Conservation (phyloP, 192 early-diverging fungal species). For the Pilaira anomala region DNA sequence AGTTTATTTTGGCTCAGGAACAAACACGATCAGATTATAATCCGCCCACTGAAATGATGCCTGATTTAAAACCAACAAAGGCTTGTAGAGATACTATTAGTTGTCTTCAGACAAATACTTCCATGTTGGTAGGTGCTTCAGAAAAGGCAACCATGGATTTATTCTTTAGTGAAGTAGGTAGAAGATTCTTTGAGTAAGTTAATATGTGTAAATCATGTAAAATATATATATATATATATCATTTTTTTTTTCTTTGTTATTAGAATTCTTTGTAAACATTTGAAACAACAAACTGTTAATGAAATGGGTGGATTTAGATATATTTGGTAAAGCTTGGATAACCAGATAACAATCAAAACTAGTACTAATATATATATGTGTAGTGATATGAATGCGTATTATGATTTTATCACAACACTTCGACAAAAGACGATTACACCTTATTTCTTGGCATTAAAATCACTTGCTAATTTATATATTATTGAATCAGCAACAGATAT, state of each 20-base stretch:
- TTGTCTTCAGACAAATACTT: constrained; percentile 73
- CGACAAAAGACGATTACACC: constrained; percentile 63
- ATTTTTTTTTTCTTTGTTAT: too few relatives aligned
- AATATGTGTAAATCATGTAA: too few relatives aligned
- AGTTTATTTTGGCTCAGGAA: constrained; percentile 73
- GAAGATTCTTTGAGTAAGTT: constrained; percentile 84
- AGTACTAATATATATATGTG: not conserved
- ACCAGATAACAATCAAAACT: not conserved
- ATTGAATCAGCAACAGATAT: constrained; percentile 70
- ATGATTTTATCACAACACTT: constrained; percentile 64
- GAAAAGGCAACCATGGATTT: constrained; percentile 88
- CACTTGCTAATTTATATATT: constrained; percentile 78
- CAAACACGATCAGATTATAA: constrained; percentile 75
- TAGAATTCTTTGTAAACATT: constrained; percentile 80
- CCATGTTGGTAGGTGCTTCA: constrained; percentile 68
- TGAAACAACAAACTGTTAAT: constrained; percentile 77
- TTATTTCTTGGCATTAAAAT: constrained; percentile 75
- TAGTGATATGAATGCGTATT: constrained; percentile 80
- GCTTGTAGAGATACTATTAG: constrained; percentile 78
- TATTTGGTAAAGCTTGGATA: constrained; percentile 54
- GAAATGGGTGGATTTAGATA: constrained; percentile 87
- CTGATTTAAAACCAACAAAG: constrained; percentile 75
- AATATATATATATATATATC: too few relatives aligned
- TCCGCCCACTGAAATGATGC: constrained; percentile 53
- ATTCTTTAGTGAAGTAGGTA: constrained; percentile 85